Base-by-base conservation (phyloP, 768 basidiomycete species). In the Leccinum subgranulosum region DNA sequence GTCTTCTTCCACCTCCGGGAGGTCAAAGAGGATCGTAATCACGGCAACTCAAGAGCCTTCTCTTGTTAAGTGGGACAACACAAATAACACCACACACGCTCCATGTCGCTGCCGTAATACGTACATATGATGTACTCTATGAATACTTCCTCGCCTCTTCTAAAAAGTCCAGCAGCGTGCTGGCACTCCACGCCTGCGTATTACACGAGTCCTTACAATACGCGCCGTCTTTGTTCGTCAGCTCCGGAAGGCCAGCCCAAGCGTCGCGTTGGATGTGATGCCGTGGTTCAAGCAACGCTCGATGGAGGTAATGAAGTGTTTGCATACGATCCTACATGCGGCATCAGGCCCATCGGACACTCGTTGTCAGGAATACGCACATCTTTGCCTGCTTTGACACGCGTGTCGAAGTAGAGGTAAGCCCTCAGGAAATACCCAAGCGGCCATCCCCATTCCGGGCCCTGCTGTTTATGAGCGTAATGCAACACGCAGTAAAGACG, bases 111-210 rank as follows among this genome's bases (percentile, higher is more conserved):
- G n/a, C 45, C 36, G 21, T 8, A 33, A 17, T 49, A 55, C 54
- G 41, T 56, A 45, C 28, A 46, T 19, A n/a, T n/a, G n/a, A n/a
- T n/a, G n/a, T n/a, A 4, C 7, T 28, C 55, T 62, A 71, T n/a
- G 55, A 60, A 58, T 63, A 57, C 52, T 23, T 61, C 34, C 54
- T 60, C 54, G 90, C 91, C 49, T 80, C 82, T 64, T 94, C 85
- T 51, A 97, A 73, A 71, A 95, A 90, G 75, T 97, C 95, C 27
- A 98, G 77, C 61, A 98, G 72, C 23, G 93, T 96, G 71, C 92
- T 94, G 48, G 92, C 85, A 66, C 92, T 94, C 97, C 96, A 98
- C 4, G 96, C 97, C 69, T 98, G 97, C 27, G 97, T 94, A 48
- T 81, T 78, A 69, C 96, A 98, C 48, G 93, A 94, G 73, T 98